These are phyloP conservation scores for Pistacia atlantica DNA, from an alignment of 345 rosid genomes.

Conservation along the genomic window DNA sequence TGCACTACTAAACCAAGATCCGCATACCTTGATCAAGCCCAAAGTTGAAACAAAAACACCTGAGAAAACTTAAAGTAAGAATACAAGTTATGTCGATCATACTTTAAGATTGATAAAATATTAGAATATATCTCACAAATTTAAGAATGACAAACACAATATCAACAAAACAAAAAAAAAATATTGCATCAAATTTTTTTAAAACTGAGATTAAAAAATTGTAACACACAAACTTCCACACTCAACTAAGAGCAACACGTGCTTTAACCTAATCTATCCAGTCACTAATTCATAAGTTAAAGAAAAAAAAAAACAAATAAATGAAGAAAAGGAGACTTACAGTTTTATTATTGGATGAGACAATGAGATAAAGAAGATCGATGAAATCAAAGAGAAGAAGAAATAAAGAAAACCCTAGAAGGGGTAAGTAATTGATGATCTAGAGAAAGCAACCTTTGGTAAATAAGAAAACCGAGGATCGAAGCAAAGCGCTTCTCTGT, in stretches of 20 bases:
- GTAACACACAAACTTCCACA: background rate
- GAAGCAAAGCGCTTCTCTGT: background rate
- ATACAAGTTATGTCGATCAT: background rate
- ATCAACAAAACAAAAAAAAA: background rate
- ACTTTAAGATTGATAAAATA: background rate
- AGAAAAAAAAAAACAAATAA: background rate
- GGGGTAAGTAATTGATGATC: background rate
- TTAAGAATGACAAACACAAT: background rate
- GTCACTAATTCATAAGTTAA: background rate
- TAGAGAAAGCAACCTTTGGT: background rate
- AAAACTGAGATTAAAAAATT: background rate
- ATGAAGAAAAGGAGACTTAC: conserved; percentile 19
- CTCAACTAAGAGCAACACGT: background rate
- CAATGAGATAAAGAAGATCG: conserved; percentile 6
- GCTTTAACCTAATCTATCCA: background rate
- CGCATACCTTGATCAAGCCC: background rate
- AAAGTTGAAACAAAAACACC: background rate
- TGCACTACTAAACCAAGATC: background rate
- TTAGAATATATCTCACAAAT: background rate
- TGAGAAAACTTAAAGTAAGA: too few relatives aligned
- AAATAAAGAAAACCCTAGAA: background rate
- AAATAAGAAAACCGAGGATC: conserved; percentile 4
- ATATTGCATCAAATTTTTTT: background rate
- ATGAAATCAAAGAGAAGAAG: conserved; percentile 8
- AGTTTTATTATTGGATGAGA: background rate